Base-by-base conservation (phyloP, 345 rosid genomes). In the Boechera divaricarpa region DNA sequence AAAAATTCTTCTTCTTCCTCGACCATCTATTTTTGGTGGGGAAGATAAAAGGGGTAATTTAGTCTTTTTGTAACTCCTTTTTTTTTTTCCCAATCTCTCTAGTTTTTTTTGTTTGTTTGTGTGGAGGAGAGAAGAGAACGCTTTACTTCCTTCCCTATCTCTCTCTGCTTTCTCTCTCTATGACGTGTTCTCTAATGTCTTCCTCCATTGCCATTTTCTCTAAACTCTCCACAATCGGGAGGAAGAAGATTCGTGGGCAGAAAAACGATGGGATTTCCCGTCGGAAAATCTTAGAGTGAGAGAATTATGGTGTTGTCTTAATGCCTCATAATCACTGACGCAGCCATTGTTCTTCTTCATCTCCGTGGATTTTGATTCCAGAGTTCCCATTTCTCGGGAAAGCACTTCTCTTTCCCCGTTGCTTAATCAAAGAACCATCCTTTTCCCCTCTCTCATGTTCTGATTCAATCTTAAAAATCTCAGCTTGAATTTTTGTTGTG, bases 281-380 rank as follows among this genome's bases (percentile, higher is more conserved):
- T 68, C 62, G 73, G 38, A 11, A 54, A 36, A 26, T 21, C 72
- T 67, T 36, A 38, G 47, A 67, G 60, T 67, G 72, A 67, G 42
- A 67, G 42, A 67, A 33, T 33, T 13, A 51, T 51, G 71, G 71
- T n/a, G 9, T 47, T 2, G 2, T 64, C 8, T 31, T 28, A 10
- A 49, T 45, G 55, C 38, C 45, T 29, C 47, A 48, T 15, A 8
- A 12, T 57, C 62, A 57, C 62, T 2, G 39, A 32, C 62, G 41
- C 39, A 15, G 24, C 28, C 70, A 31, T 66, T 45, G 10, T 48
- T 67, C 15, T 18, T 31, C 33, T 10, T 41, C 44, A 67, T 51
- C 45, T 49, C 71, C 18, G 51, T 67, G 71, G 47, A 67, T 67
- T 67, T 67, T 33, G 33, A 67, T 51, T 48, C 70, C 68, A 44